A percentile compares a stretch with the other conserved stretches of the same genome.
Evolutionary conservation across 2,329 filamentous ascomycete species (phyloP).

Genomic region (Teratosphaeria nubilosa): DNA sequence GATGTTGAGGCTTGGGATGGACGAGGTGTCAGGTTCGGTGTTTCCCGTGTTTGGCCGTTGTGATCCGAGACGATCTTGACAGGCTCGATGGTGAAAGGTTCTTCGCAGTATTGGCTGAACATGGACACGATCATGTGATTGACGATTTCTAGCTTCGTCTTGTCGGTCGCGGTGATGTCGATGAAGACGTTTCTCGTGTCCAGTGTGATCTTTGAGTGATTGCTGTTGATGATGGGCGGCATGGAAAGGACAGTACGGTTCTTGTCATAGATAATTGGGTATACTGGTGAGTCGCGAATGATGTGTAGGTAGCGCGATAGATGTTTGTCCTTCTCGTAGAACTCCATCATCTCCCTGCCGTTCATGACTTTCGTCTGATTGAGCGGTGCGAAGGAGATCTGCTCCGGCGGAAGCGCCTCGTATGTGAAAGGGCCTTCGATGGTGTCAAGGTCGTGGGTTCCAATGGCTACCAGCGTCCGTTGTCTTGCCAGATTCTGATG

Average conservation of each 20-base stretch:
- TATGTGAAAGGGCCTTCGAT: constrained; percentile 93
- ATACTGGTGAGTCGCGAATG: constrained; percentile 84
- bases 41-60: constrained; percentile 72
- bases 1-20: constrained; percentile 73
- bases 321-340: constrained; percentile 90
- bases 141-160: constrained; percentile 92
- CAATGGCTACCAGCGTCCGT: constrained; percentile 88
- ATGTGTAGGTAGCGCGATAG: constrained; percentile 86
- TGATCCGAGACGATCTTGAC: constrained; percentile 87
- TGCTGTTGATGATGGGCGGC: constrained; percentile 93
- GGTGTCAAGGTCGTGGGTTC: constrained; percentile 92
- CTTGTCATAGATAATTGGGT: constrained; percentile 90
- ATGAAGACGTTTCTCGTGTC: constrained; percentile 92
- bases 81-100: constrained; percentile 87
- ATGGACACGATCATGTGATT: constrained; percentile 93
- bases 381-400: constrained; percentile 81
- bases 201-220: constrained; percentile 91
- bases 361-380: constrained; percentile 89
- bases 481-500: constrained; percentile 93
- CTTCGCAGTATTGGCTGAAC: constrained; percentile 86
- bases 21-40: constrained; percentile 69
- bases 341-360: constrained; percentile 79
- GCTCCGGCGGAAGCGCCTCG: constrained; percentile 79
- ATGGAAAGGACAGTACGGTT: constrained; percentile 82
- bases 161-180: constrained; percentile 91